These are phyloP conservation scores for Tolypocladium ovalisporum DNA, from an alignment of 2,329 filamentous ascomycete species.

Conservation along the genomic window DNA sequence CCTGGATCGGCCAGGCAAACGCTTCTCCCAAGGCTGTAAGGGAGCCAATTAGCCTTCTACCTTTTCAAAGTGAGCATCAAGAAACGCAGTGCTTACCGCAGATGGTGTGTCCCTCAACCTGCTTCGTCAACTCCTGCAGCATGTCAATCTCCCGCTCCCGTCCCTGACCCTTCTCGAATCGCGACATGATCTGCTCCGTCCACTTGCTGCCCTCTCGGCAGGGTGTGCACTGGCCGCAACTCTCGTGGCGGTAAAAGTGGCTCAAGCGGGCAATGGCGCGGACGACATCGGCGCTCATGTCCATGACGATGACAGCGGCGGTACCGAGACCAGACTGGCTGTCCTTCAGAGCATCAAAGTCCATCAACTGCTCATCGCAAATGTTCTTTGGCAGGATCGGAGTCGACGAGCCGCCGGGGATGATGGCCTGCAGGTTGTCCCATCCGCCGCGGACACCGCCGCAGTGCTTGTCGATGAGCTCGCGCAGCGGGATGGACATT, in stretches of 20 bases:
- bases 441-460: constrained; percentile 92
- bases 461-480: constrained; percentile 97
- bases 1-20: constrained; percentile 97
- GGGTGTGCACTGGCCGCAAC: constrained; percentile 97
- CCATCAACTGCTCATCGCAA: constrained; percentile 96
- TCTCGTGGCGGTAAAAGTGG: constrained; percentile 98
- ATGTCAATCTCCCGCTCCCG: constrained; percentile 94
- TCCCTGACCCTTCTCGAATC: constrained; percentile 85
- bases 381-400: constrained; percentile 83
- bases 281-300: constrained; percentile 94
- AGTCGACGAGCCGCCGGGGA: constrained; percentile 92
- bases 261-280: constrained; percentile 85
- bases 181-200: constrained; percentile 98
- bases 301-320: constrained; percentile 97
- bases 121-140: constrained; percentile 98
- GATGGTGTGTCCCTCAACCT: constrained; percentile 98
- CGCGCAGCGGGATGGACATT: constrained; percentile 93
- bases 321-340: constrained; percentile 95
- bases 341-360: constrained; percentile 97
- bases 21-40: constrained; percentile 75
- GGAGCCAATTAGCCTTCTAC: not conserved
- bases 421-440: constrained; percentile 94
- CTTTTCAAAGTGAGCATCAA: not conserved
- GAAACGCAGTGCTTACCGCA: constrained; percentile 52
- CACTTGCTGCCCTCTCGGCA: constrained; percentile 98